Evolutionary conservation across 2,329 filamentous ascomycete genomes (phyloP).

Genomic region (Iodosphaeria phyllophila): DNA sequence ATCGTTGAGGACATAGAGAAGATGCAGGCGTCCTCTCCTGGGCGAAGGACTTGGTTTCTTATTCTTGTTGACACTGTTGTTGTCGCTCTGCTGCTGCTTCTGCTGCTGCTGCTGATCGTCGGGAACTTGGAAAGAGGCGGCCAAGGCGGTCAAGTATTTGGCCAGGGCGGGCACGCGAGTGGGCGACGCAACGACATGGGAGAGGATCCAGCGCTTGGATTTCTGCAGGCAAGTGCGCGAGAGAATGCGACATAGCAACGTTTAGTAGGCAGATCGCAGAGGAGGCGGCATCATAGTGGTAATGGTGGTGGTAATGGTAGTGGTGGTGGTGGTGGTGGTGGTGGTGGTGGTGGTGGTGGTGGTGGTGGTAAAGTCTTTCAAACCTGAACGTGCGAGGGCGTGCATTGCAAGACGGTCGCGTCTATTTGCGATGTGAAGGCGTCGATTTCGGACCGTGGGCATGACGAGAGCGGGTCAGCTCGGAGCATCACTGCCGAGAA

Average conservation of each 20-base stretch:
- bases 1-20: conserved; percentile 67
- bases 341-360: no score
- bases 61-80: no score
- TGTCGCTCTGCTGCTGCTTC: no score
- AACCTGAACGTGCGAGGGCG: conserved; percentile 75
- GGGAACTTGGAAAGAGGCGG: conserved; percentile 45
- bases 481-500: conserved; percentile 56
- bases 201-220: conserved; percentile 74
- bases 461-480: conserved; percentile 51
- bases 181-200: conserved; percentile 49
- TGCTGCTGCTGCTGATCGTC: no score
- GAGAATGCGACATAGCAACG: no score
- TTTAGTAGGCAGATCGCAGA: no score
- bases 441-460: conserved; percentile 50
- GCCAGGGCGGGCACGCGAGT: conserved; percentile 47
- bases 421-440: conserved; percentile 49
- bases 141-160: conserved; percentile 56
- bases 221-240: conserved; percentile 45
- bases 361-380: no score
- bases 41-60: conserved; percentile 36
- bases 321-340: no score
- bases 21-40: conserved; percentile 51
- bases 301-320: no score
- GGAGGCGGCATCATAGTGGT: no score
- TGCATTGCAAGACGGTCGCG: conserved; percentile 50